Conservation (phyloP, 306 rosid genomes). For the Trifolium subterraneum region DNA sequence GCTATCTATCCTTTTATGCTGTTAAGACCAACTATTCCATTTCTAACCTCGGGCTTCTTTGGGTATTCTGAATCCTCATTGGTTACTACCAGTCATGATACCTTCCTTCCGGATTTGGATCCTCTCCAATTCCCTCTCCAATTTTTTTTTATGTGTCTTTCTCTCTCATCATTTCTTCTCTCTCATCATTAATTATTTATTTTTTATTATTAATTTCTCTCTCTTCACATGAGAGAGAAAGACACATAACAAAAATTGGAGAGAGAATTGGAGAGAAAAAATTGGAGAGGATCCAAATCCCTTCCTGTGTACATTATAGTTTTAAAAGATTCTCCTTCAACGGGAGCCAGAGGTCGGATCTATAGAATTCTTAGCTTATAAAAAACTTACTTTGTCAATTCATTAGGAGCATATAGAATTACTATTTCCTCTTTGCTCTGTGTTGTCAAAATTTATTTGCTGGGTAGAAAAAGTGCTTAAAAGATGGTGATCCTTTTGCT, state of each 20-base stretch:
- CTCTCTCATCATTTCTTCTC: too few relatives aligned
- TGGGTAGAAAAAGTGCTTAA: background rate
- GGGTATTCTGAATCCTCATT: background rate
- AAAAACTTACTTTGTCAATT: background rate
- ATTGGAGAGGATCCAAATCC: too few relatives aligned
- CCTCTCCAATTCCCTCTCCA: too few relatives aligned
- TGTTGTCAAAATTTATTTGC: slow-evolving; percentile 4
- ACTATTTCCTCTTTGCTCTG: background rate
- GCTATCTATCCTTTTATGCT: background rate
- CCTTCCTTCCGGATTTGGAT: too few relatives aligned
- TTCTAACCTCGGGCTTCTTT: background rate
- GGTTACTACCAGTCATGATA: background rate
- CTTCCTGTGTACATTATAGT: too few relatives aligned
- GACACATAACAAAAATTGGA: too few relatives aligned
- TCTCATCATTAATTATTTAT: too few relatives aligned
- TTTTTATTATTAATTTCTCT: too few relatives aligned
- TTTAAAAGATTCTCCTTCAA: background rate
- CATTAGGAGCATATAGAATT: background rate
- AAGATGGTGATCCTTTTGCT: background rate
- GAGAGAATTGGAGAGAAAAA: too few relatives aligned
- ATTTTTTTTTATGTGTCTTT: too few relatives aligned
- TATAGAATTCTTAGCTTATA: background rate
- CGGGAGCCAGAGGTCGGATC: background rate
- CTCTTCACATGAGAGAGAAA: too few relatives aligned
- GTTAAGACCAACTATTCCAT: slow-evolving; percentile 1